Base-by-base conservation (phyloP, 345 rosid genomes). In the Corchorus capsularis region DNA sequence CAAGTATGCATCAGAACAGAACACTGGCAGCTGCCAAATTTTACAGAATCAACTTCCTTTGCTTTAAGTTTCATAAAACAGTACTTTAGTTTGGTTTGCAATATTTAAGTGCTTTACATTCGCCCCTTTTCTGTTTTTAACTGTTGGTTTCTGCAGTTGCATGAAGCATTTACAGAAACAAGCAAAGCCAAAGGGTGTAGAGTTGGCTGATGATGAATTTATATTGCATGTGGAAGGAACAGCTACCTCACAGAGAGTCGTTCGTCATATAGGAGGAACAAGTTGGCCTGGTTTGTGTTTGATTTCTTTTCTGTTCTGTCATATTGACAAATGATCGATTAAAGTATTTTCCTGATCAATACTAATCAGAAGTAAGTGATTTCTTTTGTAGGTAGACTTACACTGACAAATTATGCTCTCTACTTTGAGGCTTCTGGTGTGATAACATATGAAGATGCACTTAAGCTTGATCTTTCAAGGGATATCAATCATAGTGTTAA, bases 171-270 rank as follows among this genome's bases (percentile, higher is more conserved):
- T 93, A 78, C 91, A 85, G 70, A 92, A 91, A 64, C 97, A 89
- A 86, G 82, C 86, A 41, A 87, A 62, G 53, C 97, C 99, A 0
- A 92, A 82, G 70, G 95, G 90, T 1, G 82, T 91, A 50, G 92
- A 87, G 74, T 80, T 96, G 63, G 97, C 88, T 5, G 97, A 90
- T 64, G 95, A 91, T 77, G 99, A 96, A 78, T 89, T 89, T 69
- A 89, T 92, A 80, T 80, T 93, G 81, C 97, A 93, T n/a, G 93
- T 92, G 12, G 97, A 92, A 69, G 99, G 99, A 79, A 93, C 98
- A 5, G 87, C 89, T 75, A 85, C 85, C 79, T 77, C 97, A 5
- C 97, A 93, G 22, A 88, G 97, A 82, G 97, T 93, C 16, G 87
- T 93, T 49, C 92, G 93, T 22, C 99, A 96, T 81, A 89, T 93